phyloP scores from a whole-genome alignment of 2,329 filamentous ascomycete genomes.

The Davidsoniella australis region DNA sequence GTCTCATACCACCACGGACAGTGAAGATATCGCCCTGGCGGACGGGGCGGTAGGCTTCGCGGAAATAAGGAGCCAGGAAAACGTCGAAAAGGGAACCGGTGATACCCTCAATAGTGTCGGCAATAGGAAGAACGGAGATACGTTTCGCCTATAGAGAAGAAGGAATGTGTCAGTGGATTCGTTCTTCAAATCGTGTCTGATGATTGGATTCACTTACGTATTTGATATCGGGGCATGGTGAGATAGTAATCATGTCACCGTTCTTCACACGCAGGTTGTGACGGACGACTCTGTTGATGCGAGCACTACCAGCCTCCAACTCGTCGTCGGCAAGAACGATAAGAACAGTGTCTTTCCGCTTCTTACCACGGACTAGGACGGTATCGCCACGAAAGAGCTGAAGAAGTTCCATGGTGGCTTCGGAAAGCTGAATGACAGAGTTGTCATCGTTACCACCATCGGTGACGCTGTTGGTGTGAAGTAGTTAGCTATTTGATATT shows the following conservation, averaged over 20 bases:
- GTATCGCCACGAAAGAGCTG: constrained; percentile 98
- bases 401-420: constrained; percentile 96
- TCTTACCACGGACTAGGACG: constrained; percentile 96
- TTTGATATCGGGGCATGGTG: constrained; percentile 99
- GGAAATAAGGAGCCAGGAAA: constrained; percentile 98
- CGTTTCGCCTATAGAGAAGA: constrained; percentile 62
- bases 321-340: constrained; percentile 97
- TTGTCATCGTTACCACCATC: constrained; percentile 99
- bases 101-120: constrained; percentile 93
- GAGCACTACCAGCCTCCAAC: constrained; percentile 87
- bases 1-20: constrained; percentile 92
- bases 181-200: neutral
- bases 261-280: constrained; percentile 98
- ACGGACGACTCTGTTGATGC: constrained; percentile 95
- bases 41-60: constrained; percentile 93
- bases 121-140: constrained; percentile 93
- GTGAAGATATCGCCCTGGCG: constrained; percentile 97
- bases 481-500: neutral
- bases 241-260: constrained; percentile 91
- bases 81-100: constrained; percentile 97
- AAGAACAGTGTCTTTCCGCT: constrained; percentile 96
- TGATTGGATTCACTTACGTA: constrained; percentile 48
- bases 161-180: neutral
- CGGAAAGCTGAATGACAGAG: constrained; percentile 94
- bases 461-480: constrained; percentile 53